Base-by-base conservation (phyloP, 257 asterid genomes). In the Plantago major region DNA sequence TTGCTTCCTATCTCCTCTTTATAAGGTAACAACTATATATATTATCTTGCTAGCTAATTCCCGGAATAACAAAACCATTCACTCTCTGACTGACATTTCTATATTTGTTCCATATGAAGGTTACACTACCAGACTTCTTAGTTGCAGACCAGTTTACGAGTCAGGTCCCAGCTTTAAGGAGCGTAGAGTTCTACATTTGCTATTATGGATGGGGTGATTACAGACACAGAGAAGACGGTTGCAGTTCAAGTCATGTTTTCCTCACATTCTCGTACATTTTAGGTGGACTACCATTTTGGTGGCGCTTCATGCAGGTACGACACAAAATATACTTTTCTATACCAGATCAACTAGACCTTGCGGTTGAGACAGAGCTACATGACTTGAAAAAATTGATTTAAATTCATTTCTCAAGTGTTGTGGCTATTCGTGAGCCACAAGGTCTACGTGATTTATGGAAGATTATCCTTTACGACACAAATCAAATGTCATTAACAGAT, bases 191-290 rank as follows among this genome's bases (percentile, higher is more conserved):
- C 66, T 84, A 81, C 54, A 48, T 77, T 14, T 84, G 92, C 76
- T 81, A 79, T 70, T 84, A 77, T 3, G 84, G 88, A 51, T 77
- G 86, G 84, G 88, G 88, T 56, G 87, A 81, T 69, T 76, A 66
- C 78, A 81, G 69, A 22, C 64, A 6, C 0, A 68, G 88, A 70
- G 58, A 65, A 57, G 79, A 49, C 74, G 77, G 11, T 48, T 84
- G 92, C 68, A 65, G 54, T 16, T 8, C 60, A 5, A 73, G 49
- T 56, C 68, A 71, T 19, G 64, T 75, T 33, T 84, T 73, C 71
- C 55, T 63, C 13, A 69, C 82, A 7, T 77, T 81, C 84, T 73
- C 78, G 19, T 81, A 62, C 78, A 63, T 81, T 49, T 14, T 80
- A 14, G 84, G 84, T 15, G 82, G 46, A 1, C 10, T 84, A 2